Evolutionary conservation across 176 grass and related monocot genomes (phyloP).

Genomic region (Cocos nucifera): DNA sequence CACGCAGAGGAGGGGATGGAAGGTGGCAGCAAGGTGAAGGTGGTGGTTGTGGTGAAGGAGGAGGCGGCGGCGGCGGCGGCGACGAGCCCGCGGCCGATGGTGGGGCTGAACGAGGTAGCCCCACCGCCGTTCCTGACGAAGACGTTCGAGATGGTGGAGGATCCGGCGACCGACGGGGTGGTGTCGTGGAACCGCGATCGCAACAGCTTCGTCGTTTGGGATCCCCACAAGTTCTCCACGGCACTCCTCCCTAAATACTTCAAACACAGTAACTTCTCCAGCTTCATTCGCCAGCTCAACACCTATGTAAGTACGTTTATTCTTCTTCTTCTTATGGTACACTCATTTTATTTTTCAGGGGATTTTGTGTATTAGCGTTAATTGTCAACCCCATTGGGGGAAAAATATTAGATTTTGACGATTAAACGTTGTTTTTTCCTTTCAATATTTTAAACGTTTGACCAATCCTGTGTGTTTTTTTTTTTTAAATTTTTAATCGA

Average conservation of each 20-base stretch:
- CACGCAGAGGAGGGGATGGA: neutral
- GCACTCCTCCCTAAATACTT: conserved; percentile 33
- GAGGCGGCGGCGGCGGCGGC: neutral
- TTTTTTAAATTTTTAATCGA: too few species aligned
- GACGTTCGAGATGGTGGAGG: conserved; percentile 54
- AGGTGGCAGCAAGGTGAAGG: conserved; percentile 7
- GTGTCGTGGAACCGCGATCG: conserved; percentile 34
- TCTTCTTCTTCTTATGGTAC: neutral
- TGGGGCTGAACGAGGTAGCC: conserved; percentile 12
- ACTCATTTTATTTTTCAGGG: too few species aligned
- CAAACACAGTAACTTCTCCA: conserved; percentile 26
- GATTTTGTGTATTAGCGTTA: too few species aligned
- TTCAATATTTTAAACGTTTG: too few species aligned
- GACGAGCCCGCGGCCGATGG: conserved; percentile 11
- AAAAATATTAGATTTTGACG: too few species aligned
- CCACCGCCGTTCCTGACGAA: conserved; percentile 48
- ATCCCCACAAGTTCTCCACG: conserved; percentile 34
- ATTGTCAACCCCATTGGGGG: too few species aligned
- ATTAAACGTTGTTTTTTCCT: too few species aligned
- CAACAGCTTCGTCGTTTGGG: conserved; percentile 59
- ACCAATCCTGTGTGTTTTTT: too few species aligned
- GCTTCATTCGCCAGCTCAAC: conserved; percentile 23
- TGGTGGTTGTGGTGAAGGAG: conserved; percentile 19
- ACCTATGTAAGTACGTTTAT: conserved; percentile 7
- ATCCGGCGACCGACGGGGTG: conserved; percentile 32